A percentile compares a stretch with the other conserved stretches of the same genome.
These are phyloP conservation scores for Emergomyces orientalis DNA, from an alignment of 2,329 filamentous ascomycete species.

Conservation along the genomic window DNA sequence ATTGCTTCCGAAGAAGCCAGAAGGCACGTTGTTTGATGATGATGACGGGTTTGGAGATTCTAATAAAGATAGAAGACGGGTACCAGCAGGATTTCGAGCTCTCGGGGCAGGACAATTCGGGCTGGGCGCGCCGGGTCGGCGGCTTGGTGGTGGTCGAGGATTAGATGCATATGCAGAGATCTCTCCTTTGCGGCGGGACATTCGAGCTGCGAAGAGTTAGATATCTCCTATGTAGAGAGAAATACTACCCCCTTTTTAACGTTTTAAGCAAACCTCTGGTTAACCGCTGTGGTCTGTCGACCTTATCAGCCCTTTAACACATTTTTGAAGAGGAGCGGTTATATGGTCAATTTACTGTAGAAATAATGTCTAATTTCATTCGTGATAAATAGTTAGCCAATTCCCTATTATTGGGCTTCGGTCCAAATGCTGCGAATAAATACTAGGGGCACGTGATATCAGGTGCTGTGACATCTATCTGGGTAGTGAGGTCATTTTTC, in stretches of 20 bases:
- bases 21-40: conserved; percentile 59
- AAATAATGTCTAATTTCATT: background rate
- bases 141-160: conserved; percentile 2
- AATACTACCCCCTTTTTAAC: background rate
- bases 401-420: too few relatives aligned
- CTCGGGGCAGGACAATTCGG: background rate
- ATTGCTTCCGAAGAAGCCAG: conserved; percentile 52
- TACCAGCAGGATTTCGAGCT: background rate
- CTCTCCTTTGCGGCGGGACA: conserved; percentile 2
- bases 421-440: too few relatives aligned
- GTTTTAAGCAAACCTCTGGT: background rate
- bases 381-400: background rate
- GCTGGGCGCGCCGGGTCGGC: conserved; percentile 1
- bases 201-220: background rate
- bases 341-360: background rate
- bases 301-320: background rate
- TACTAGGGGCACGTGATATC: too few relatives aligned
- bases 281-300: background rate
- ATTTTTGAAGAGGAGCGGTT: too few relatives aligned
- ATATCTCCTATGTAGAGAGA: background rate
- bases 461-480: too few relatives aligned
- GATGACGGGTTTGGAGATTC: conserved; percentile 16
- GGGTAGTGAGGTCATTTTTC: background rate
- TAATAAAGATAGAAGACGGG: conserved; percentile 1
- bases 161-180: conserved; percentile 2